Evolutionary conservation across 176 grass and related monocot species (phyloP).

Genomic region (Carex littledalei): DNA sequence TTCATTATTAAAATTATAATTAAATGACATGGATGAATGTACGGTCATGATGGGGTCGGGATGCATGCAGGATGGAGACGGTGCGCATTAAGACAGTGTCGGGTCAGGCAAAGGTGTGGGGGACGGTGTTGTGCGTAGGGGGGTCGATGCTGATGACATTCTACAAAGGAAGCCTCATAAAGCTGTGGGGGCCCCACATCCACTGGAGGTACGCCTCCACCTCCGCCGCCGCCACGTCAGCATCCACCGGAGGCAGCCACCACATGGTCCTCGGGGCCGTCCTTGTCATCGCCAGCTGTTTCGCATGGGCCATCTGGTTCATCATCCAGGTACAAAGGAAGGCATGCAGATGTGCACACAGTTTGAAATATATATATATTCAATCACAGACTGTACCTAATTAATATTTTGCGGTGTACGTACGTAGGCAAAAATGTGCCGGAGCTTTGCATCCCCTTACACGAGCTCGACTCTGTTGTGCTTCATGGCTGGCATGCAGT

Average conservation of each 20-base stretch:
- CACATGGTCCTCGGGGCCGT: constrained; percentile 44
- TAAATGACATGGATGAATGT: background rate
- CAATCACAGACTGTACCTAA: no score
- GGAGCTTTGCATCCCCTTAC: constrained; percentile 64
- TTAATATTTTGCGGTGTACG: background rate
- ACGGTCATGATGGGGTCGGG: background rate
- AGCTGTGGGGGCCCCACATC: constrained; percentile 38
- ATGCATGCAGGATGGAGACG: constrained; percentile 33
- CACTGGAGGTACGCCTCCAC: constrained; percentile 28
- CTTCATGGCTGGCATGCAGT: constrained; percentile 64
- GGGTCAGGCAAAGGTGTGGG: constrained; percentile 34
- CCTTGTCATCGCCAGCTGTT: constrained; percentile 68
- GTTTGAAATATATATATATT: no score
- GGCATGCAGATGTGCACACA: no score
- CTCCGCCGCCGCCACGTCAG: background rate
- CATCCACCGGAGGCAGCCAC: background rate
- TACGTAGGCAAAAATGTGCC: constrained; percentile 60
- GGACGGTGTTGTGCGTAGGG: constrained; percentile 28
- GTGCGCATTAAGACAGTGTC: constrained; percentile 32
- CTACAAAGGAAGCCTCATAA: constrained; percentile 37
- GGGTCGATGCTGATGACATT: constrained; percentile 37
- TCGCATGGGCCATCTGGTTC: constrained; percentile 74
- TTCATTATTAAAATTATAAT: no score
- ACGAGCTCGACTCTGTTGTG: constrained; percentile 76
- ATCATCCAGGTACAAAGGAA: constrained; percentile 47